phyloP scores from a whole-genome alignment of 2,329 filamentous ascomycete genomes.

The Claviceps fusiformis region DNA sequence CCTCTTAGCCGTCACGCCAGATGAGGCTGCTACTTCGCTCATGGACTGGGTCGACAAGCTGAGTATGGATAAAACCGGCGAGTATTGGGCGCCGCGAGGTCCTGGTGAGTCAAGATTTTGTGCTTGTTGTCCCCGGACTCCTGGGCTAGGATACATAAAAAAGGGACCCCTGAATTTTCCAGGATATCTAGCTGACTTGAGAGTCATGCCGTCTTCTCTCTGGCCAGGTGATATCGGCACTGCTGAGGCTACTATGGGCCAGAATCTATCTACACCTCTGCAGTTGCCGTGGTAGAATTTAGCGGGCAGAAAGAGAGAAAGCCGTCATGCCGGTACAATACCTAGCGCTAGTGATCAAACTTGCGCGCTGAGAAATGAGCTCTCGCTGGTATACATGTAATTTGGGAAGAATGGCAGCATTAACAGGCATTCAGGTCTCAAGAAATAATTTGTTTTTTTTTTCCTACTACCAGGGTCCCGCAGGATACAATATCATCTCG shows the following conservation, averaged over 20 bases:
- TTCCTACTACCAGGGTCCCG: too few species aligned
- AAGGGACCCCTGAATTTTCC: neutral
- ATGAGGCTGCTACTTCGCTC: constrained; percentile 51
- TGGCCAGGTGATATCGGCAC: constrained; percentile 51
- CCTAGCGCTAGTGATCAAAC: too few species aligned
- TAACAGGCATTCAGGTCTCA: too few species aligned
- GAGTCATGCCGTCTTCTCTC: neutral
- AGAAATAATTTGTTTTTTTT: too few species aligned
- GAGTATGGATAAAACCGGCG: constrained; percentile 51
- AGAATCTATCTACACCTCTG: constrained; percentile 47
- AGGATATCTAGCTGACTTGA: neutral
- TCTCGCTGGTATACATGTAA: too few species aligned
- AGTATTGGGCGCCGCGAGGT: constrained; percentile 62
- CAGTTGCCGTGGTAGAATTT: constrained; percentile 48
- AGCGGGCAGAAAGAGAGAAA: neutral
- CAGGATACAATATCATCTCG: too few species aligned
- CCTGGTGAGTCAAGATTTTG: constrained; percentile 34
- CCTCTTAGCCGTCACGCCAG: constrained; percentile 47
- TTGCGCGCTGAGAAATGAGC: neutral
- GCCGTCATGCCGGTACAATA: too few species aligned
- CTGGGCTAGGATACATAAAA: too few species aligned
- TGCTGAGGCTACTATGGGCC: constrained; percentile 48
- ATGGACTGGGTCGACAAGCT: constrained; percentile 48
- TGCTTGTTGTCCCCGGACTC: neutral
- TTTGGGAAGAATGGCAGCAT: too few species aligned